Evolutionary conservation across 1,284 basidiomycete species (phyloP), one percentile per base, ranked within the genome.

Genomic region (Agroathelia rolfsii): DNA sequence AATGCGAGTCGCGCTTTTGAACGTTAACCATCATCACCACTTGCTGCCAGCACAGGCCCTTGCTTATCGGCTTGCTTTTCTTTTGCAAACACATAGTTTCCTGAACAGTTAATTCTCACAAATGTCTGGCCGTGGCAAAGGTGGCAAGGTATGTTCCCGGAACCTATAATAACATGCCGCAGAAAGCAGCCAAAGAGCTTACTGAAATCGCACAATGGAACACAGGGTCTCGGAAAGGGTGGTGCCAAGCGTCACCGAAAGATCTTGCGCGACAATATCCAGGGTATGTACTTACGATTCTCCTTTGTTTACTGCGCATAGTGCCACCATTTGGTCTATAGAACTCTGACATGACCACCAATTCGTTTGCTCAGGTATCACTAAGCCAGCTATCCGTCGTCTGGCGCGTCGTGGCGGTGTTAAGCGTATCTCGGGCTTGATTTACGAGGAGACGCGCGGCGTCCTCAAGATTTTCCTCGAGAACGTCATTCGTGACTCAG

Each of bases 381-480:
- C 33, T 22, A 33, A 37, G 6, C 60, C 78, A 57, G 80, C 82
- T 41, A 85, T 88, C 54, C 79, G 82, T 51, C 79, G 83, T 69
- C 73, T 89, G 43, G 85, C 85, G 32, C 80, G 84, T 54, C 75
- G 83, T 69, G 83, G 83, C 49, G 80, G 80, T 69, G 80, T 84
- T 51, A 83, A 84, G 65, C 77, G 77, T 73, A 83, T 82, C 58
- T 82, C 82, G 30, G 79, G 79, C 47, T 66, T 84, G 47, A 82
- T 87, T 59, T 86, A 87, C 58, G 80, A 87, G 59, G 69, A 71
- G 68, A 85, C 81, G 32, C 82, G 85, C 47, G 81, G 83, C 58
- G 81, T 86, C 35, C 72, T 87, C 54, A 85, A 86, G 66, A 79
- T 86, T 52, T 85, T 87, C 69, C 61, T 82, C 25, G 72, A 78